Evolutionary conservation across 78 protist species (phyloP).

Genomic region (Emiliania huxleyi): DNA sequence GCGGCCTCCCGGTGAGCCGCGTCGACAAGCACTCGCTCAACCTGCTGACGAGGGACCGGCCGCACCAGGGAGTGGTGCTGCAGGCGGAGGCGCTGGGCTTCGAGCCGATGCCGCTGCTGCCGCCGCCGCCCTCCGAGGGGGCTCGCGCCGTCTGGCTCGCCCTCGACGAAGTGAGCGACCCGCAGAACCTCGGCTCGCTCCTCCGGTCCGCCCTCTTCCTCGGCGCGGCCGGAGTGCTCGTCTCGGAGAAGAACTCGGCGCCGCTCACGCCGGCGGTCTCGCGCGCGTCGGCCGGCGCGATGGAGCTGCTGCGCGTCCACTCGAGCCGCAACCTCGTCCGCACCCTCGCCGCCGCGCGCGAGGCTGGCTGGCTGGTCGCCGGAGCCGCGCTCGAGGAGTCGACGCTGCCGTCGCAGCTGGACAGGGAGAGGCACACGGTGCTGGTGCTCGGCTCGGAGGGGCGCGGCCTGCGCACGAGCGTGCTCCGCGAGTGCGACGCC

Average conservation of each 20-base stretch:
- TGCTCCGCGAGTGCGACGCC: constrained; percentile 11
- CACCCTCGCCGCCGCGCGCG: neutral
- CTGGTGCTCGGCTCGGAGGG: constrained; percentile 37
- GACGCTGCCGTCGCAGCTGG: neutral
- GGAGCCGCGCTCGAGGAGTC: constrained; percentile 6
- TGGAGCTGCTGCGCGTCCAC: constrained; percentile 29
- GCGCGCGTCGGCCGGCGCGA: constrained; percentile 27
- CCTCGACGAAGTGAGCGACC: constrained; percentile 38
- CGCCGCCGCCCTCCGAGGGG: neutral
- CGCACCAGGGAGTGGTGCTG: constrained; percentile 28
- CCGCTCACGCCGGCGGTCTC: constrained; percentile 14
- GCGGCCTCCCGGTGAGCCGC: no score
- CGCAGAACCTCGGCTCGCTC: constrained; percentile 44
- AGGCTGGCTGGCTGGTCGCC: constrained; percentile 27
- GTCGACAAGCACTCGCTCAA: constrained; percentile 4
- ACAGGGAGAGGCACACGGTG: neutral
- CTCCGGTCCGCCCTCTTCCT: constrained; percentile 52
- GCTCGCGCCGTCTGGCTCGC: constrained; percentile 27
- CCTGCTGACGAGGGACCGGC: neutral
- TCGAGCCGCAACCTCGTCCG: neutral
- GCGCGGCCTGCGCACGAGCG: constrained; percentile 38
- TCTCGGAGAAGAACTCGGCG: constrained; percentile 28
- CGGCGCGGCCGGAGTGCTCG: constrained; percentile 32
- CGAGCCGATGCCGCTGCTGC: neutral
- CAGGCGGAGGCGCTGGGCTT: neutral